Base-by-base conservation (phyloP, 257 asterid species). In the Capsicum baccatum region DNA sequence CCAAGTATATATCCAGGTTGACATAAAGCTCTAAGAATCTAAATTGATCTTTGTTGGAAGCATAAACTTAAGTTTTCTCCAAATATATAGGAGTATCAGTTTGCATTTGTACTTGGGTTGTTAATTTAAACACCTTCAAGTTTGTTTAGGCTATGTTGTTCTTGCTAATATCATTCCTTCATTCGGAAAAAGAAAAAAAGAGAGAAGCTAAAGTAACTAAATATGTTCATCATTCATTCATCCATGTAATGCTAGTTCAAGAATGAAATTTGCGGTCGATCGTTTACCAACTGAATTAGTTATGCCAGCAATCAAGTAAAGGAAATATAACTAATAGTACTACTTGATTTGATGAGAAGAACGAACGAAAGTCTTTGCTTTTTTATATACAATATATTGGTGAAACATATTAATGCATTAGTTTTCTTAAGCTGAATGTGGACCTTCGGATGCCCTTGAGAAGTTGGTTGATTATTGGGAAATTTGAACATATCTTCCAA, bases 241-340 rank as follows among this genome's bases (percentile, higher is more conserved):
- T 39, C 44, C 44, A 39, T 39, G 44, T 39, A 39, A 39, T 39
- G 44, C 44, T 39, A 39, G 44, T 39, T 39, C 44, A 39, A 39
- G 78, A 54, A 68, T 68, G 54, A 39, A 68, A 68, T 68, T 68
- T 68, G 52, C 78, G 39, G 78, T 15, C 39, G 54, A 19, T 13
- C 21, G 26, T 52, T 73, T 10, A 39, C 5, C 5, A 47, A n/a
- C 37, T 8, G 33, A 47, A 47, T 47, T n/a, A 71, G n/a, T 71
- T 74, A 50, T 74, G 62, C 7, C 52, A 52, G 81, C n/a, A 52
- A 76, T 76, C 21, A 76, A 76, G 59, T 76, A 9, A 50, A 21
- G 58, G 44, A 52, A 76, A 52, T 74, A 74, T 74, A 74, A 52
- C n/a, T 26, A 52, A 0, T 14, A 50, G 48, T 26, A 21, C 16